A percentile compares a stretch with the other conserved stretches of the same genome.
Conservation (phyloP, 306 rosid genomes). For the Trifolium subterraneum region DNA sequence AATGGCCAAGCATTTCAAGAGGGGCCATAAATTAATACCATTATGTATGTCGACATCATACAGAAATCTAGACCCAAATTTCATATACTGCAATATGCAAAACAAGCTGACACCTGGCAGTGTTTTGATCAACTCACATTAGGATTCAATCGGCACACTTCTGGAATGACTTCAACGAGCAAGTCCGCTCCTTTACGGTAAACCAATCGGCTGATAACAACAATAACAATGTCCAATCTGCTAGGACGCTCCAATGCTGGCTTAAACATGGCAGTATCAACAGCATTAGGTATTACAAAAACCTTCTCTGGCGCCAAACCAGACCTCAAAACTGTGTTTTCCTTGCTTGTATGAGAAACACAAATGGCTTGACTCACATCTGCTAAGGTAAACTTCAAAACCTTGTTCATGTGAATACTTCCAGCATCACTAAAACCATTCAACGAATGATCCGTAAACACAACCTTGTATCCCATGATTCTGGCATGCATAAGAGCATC, state of each 20-base stretch:
- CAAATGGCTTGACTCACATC: conserved; percentile 93
- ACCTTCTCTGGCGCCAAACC: conserved; percentile 90
- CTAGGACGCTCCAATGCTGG: conserved; percentile 71
- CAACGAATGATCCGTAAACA: conserved; percentile 90
- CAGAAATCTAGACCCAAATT: conserved; percentile 13
- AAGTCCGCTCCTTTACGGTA: conserved; percentile 91
- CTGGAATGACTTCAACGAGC: conserved; percentile 95
- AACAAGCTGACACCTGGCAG: neutral
- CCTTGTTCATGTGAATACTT: conserved; percentile 98
- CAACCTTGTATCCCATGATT: conserved; percentile 88
- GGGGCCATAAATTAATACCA: neutral
- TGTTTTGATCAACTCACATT: conserved; percentile 62
- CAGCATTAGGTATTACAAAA: conserved; percentile 93
- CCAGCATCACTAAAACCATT: conserved; percentile 88
- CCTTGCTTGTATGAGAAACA: conserved; percentile 96
- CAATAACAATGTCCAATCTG: conserved; percentile 61
- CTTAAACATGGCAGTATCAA: conserved; percentile 94
- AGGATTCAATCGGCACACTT: conserved; percentile 73
- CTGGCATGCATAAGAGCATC: conserved; percentile 80
- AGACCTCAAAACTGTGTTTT: conserved; percentile 86
- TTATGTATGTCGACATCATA: neutral
- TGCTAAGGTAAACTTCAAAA: conserved; percentile 89
- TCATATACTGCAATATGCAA: conserved; percentile 45
- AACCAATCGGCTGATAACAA: conserved; percentile 92
- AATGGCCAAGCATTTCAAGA: conserved; percentile 22